These are phyloP conservation scores for Davidsoniella neocaledoniae DNA, from an alignment of 2,329 filamentous ascomycete species.

Conservation along the genomic window DNA sequence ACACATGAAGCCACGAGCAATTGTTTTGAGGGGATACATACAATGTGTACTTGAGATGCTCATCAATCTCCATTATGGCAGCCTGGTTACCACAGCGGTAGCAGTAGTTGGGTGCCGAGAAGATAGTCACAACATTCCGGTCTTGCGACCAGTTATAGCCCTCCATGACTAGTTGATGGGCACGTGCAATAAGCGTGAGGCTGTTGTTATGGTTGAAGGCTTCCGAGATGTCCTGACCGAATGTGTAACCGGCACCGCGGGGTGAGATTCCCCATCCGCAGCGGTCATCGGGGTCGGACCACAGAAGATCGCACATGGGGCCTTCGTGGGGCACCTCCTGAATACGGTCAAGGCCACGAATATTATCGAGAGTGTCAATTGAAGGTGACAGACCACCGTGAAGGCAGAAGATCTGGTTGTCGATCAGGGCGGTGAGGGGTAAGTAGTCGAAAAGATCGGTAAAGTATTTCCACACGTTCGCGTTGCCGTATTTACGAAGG, in stretches of 20 bases:
- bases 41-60: slow-evolving; percentile 99
- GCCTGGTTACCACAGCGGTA: slow-evolving; percentile 98
- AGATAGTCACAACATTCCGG: slow-evolving; percentile 94
- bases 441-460: slow-evolving; percentile 98
- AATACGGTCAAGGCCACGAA: slow-evolving; percentile 84
- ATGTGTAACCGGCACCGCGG: slow-evolving; percentile 86
- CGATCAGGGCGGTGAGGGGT: slow-evolving; percentile 88
- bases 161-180: slow-evolving; percentile 98
- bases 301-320: slow-evolving; percentile 93
- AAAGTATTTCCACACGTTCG: slow-evolving; percentile 98
- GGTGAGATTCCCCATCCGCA: slow-evolving; percentile 94
- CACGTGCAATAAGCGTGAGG: slow-evolving; percentile 83
- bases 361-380: slow-evolving; percentile 91
- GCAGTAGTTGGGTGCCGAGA: slow-evolving; percentile 90
- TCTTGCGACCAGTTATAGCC: slow-evolving; percentile 99
- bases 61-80: slow-evolving; percentile 99
- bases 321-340: slow-evolving; percentile 98
- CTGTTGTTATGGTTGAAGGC: slow-evolving; percentile 99
- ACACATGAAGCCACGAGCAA: not conserved
- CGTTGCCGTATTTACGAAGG: slow-evolving; percentile 95
- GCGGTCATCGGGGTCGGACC: slow-evolving; percentile 95
- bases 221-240: slow-evolving; percentile 93
- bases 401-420: slow-evolving; percentile 98
- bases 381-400: slow-evolving; percentile 94
- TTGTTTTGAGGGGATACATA: slow-evolving; percentile 33